phyloP scores from a whole-genome alignment of 306 rosid genomes.

The Lathyrus tuberosus region DNA sequence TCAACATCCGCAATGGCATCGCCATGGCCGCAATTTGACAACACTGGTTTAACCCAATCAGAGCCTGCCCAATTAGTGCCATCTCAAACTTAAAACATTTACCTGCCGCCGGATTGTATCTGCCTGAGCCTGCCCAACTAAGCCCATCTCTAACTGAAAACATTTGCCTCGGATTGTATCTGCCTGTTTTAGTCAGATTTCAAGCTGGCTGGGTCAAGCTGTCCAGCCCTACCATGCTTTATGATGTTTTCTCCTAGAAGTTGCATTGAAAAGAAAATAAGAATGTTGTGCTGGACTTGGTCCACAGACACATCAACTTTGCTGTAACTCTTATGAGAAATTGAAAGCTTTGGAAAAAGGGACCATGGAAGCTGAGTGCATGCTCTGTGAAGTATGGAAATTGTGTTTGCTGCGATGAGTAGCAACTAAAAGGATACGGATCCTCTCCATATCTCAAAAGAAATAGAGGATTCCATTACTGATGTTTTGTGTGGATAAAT shows the following conservation, averaged over 20 bases:
- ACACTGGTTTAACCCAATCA: not conserved
- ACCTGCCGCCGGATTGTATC: too few relatives aligned
- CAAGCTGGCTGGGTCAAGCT: not conserved
- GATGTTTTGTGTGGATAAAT: too few relatives aligned
- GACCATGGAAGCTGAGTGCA: not conserved
- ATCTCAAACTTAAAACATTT: not conserved
- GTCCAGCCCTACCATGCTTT: not conserved
- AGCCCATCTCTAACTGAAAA: too few relatives aligned
- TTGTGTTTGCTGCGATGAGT: conserved; percentile 9
- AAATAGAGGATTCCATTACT: too few relatives aligned
- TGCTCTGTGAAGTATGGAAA: conserved; percentile 20
- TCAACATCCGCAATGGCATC: too few relatives aligned
- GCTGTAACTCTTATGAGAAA: not conserved
- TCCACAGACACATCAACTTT: not conserved
- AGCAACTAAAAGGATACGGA: not conserved
- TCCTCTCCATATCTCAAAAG: too few relatives aligned
- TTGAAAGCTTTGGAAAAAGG: conserved; percentile 1
- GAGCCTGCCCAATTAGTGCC: not conserved
- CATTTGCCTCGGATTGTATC: not conserved
- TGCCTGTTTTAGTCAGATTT: not conserved
- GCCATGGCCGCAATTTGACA: too few relatives aligned
- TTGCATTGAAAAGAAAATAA: not conserved
- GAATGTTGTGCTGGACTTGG: not conserved
- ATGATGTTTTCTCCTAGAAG: conserved; percentile 1
- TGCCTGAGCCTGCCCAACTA: too few relatives aligned